Percentiles rank a stretch among this genome's conserved stretches.
Evolutionary conservation across 805 yeast genomes (phyloP).

Genomic region (Kuraishia hungarica): DNA sequence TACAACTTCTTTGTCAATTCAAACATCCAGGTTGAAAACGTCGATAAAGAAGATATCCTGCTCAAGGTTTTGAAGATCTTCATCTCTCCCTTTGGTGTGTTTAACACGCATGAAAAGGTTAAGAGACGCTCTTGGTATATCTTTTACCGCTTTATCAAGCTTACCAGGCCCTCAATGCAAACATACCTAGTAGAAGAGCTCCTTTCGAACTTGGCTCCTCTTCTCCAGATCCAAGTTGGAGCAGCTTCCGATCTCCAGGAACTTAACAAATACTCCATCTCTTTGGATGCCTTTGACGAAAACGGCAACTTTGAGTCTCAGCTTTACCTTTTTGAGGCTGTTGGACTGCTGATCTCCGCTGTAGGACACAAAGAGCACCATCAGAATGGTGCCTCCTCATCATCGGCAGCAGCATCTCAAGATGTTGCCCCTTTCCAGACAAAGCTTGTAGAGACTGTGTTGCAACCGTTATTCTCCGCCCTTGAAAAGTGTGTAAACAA

Average conservation of each 20-base stretch:
- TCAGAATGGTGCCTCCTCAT: background rate
- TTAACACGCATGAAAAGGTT: constrained; percentile 64
- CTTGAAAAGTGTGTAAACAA: constrained; percentile 54
- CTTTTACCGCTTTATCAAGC: constrained; percentile 72
- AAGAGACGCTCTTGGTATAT: constrained; percentile 86
- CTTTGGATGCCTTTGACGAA: constrained; percentile 32
- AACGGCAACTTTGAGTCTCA: constrained; percentile 73
- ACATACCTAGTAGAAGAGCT: constrained; percentile 44
- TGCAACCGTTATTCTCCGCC: constrained; percentile 68
- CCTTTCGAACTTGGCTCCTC: constrained; percentile 50
- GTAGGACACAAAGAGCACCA: constrained; percentile 14
- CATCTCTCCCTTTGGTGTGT: constrained; percentile 74
- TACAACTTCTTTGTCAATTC: constrained; percentile 48
- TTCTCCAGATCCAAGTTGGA: constrained; percentile 49
- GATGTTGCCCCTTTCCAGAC: constrained; percentile 33
- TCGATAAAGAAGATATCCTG: constrained; percentile 41
- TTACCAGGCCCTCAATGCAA: constrained; percentile 59
- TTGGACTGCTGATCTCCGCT: constrained; percentile 65
- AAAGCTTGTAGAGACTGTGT: constrained; percentile 50
- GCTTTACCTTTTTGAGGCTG: constrained; percentile 74
- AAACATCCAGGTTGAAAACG: constrained; percentile 27
- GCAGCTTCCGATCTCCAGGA: constrained; percentile 5
- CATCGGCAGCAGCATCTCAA: constrained; percentile 8
- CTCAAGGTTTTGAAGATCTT: constrained; percentile 66
- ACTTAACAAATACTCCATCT: constrained; percentile 14